phyloP scores from a whole-genome alignment of 371 early-diverging fungal genomes.

The Quaeritorhiza haematococci region DNA sequence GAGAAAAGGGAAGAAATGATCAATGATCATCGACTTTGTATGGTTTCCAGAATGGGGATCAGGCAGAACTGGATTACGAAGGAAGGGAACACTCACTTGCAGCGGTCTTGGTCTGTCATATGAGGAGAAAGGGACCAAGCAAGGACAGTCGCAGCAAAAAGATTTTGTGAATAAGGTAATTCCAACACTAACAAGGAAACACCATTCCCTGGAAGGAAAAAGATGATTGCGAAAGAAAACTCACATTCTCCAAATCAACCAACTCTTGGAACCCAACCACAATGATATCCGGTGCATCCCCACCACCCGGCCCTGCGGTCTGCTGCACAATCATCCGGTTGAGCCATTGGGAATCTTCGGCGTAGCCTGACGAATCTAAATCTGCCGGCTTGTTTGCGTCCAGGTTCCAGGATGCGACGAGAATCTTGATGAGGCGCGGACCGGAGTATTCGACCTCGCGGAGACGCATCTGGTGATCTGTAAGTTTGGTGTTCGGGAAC shows the following conservation, averaged over 20 bases:
- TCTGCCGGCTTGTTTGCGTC: conserved; percentile 64
- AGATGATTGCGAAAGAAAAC: neutral
- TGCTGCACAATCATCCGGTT: conserved; percentile 21
- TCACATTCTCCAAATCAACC: conserved; percentile 69
- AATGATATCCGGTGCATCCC: conserved; percentile 69
- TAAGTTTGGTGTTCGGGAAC: no score
- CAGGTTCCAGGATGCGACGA: conserved; percentile 79
- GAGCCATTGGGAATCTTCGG: conserved; percentile 4
- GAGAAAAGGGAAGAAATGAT: conserved; percentile 36
- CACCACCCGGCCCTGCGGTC: conserved; percentile 25
- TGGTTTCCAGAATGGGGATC: no score
- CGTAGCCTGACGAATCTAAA: conserved; percentile 14
- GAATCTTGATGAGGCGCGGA: conserved; percentile 54
- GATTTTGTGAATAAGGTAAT: no score
- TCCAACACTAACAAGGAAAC: no score
- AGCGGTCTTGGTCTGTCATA: no score
- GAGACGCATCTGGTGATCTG: conserved; percentile 46
- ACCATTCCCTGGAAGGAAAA: no score
- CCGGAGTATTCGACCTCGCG: conserved; percentile 52
- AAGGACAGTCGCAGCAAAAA: no score
- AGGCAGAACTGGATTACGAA: no score
- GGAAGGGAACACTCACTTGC: no score
- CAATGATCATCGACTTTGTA: no score
- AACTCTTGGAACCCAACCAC: conserved; percentile 86
- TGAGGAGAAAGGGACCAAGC: no score